Evolutionary conservation across 805 yeast species (phyloP), one percentile per base, ranked within the genome.

Genomic region (Barnettozyma siamensis): DNA sequence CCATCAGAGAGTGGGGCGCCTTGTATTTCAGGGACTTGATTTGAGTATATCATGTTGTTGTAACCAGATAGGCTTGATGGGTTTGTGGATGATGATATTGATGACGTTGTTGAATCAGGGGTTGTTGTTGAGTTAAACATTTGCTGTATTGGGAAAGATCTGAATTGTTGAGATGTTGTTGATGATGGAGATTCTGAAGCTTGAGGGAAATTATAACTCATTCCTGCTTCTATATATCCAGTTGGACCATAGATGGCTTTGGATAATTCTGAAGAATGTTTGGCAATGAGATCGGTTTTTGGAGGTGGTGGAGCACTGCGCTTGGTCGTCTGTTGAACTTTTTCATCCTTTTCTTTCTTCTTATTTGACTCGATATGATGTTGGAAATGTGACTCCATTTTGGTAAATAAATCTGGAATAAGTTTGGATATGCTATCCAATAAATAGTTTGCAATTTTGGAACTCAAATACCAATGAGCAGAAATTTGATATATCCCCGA

Each of bases 401-500:
- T 62, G 4, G 51, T 50, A 46, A 61, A 69, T 19, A 74, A 50
- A 2, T 63, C 54, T 1, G 78, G 77, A 2, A 72, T 48, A 2
- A 73, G 66, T 31, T 63, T 68, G 11, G 55, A 49, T 17, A 72
- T 47, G 0, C 74, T 69, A 13, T 73, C 78, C 47, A 67, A 62
- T 27, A 74, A 65, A 47, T 74, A 76, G 28, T 58, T 64, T 7
- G 69, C 66, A 37, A 74, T 55, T 46, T 71, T 73, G 5, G 70
- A 65, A 11, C 78, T 70, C 21, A 74, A 50, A 21, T 67, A 64
- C 76, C 78, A 74, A 47, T 73, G 78, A n/a, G 63, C 49, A 3
- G 78, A 70, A 16, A 74, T 72, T 38, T 73, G 71, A 39, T 63
- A 66, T 12, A 72, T 69, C 7, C 77, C 75, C 12, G 71, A 69